Evolutionary conservation across 2,329 filamentous ascomycete genomes (phyloP), one percentile per base, ranked within the genome.

Genomic region (Clonostachys solani): DNA sequence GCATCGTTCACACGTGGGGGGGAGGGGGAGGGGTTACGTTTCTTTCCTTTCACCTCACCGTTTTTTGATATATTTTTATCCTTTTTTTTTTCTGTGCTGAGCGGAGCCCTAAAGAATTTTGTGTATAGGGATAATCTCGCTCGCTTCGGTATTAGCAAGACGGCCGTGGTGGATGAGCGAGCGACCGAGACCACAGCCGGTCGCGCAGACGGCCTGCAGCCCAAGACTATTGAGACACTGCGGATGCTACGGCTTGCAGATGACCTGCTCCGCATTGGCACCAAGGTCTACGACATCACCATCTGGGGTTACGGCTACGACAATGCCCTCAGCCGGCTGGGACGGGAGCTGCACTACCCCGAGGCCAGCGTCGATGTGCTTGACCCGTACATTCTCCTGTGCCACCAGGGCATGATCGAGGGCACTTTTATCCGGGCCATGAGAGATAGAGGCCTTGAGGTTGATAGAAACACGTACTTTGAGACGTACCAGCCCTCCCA

Each of bases 191-290:
- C 87, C 2, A 73, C 80, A 6, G 84, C 83, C 9, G 86, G 86
- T 56, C 77, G 75, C 61, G 85, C 85, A 51, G 87, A 90, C 62
- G 86, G 86, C 38, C 70, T 90, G 45, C 86, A 90, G 58, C 86
- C 86, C 41, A 90, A 90, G 66, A 86, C 85, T 1, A 87, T 91
- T 56, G 86, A 90, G 68, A 90, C 86, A 0, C 36, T 78, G 89
- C 56, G 78, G 81, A 51, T 86, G 65, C 81, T 90, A 72, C 74
- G 84, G 34, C 67, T 89, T n/a, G 83, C 81, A n/a, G 84, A 89
- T 52, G 71, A 78, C 2, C 64, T 90, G 33, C 64, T 90, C 40
- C 78, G 80, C 52, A 78, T 83, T 55, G 86, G 83, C 33, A 85
- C 85, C 44, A 80, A 79, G 42, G 80, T 90, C 41, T 87, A 86